Conservation (phyloP, 352 stramenopile genomes). For the Phytopythium montanum region DNA sequence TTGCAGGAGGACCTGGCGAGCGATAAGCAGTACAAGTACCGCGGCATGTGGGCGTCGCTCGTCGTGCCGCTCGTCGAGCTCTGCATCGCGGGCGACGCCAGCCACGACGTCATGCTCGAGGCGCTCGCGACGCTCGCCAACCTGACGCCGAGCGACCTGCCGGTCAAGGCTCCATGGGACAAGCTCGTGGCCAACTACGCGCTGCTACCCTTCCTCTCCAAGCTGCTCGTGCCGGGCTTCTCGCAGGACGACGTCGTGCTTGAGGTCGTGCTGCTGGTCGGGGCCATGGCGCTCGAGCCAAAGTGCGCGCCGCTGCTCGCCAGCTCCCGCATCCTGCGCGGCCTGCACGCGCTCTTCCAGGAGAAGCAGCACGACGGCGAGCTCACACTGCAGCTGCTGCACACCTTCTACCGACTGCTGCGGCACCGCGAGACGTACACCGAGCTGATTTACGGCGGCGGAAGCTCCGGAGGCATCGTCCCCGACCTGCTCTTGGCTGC, state of each 20-base stretch:
- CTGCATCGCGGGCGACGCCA: conserved; percentile 73
- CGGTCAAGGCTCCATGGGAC: conserved; percentile 86
- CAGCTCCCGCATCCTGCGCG: conserved; percentile 65
- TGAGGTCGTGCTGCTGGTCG: conserved; percentile 87
- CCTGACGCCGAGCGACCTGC: conserved; percentile 89
- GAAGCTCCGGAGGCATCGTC: conserved; percentile 50
- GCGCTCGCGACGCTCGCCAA: conserved; percentile 91
- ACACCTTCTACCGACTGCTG: conserved; percentile 76
- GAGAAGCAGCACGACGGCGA: conserved; percentile 88
- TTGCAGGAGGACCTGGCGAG: conserved; percentile 86
- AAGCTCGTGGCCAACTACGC: conserved; percentile 85
- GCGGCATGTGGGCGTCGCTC: conserved; percentile 91
- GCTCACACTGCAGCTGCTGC: conserved; percentile 78
- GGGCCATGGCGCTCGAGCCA: conserved; percentile 75
- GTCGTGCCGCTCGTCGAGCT: conserved; percentile 87
- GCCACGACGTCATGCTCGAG: conserved; percentile 93
- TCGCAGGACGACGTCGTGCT: conserved; percentile 91
- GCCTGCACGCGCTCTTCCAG: conserved; percentile 78
- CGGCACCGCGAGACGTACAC: conserved; percentile 75
- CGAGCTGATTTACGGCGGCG: conserved; percentile 53
- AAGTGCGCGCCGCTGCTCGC: conserved; percentile 78
- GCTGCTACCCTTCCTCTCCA: conserved; percentile 87
- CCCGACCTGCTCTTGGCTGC: conserved; percentile 74
- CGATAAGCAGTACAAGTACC: conserved; percentile 89
- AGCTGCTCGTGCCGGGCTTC: conserved; percentile 91